A percentile compares a stretch with the other conserved stretches of the same genome.
Evolutionary conservation across 2,329 filamentous ascomycete species (phyloP).

Genomic region (Lachnellula hyalina): DNA sequence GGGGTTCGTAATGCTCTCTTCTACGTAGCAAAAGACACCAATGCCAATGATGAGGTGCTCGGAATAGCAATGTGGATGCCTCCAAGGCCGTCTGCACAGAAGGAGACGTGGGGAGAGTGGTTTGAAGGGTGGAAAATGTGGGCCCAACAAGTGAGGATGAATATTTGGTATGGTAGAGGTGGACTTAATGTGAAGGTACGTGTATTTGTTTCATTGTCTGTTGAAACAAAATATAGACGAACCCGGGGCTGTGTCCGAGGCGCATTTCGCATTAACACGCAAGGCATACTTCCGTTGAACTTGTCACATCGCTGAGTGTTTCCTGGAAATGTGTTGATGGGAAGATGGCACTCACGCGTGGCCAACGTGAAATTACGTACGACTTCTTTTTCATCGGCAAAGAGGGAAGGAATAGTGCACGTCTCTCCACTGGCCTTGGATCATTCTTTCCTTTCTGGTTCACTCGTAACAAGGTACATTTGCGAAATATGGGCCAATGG

Average conservation of each 20-base stretch:
- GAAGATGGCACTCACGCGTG: no score
- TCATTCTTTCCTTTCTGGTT: no score
- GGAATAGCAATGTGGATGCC: conserved; percentile 70
- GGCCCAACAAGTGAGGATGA: conserved; percentile 60
- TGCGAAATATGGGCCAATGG: no score
- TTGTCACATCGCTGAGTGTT: neutral
- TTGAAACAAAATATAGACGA: conserved; percentile 1
- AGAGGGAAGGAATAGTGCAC: no score
- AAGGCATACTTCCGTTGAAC: neutral
- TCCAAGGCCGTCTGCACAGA: conserved; percentile 43
- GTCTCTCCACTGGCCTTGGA: no score
- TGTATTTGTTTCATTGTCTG: conserved; percentile 11
- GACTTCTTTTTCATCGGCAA: no score
- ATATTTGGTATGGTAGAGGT: conserved; percentile 62
- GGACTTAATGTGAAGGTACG: conserved; percentile 56
- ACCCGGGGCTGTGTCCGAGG: neutral
- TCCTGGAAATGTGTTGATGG: no score
- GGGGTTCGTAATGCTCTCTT: conserved; percentile 66
- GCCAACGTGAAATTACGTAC: no score
- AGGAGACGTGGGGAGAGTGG: conserved; percentile 57
- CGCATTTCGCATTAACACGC: neutral
- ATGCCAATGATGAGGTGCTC: conserved; percentile 46
- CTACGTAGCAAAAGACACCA: conserved; percentile 60
- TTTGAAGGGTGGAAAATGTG: conserved; percentile 61
- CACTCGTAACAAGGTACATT: no score